A percentile compares a stretch with the other conserved stretches of the same genome.
These are phyloP conservation scores for Pholiota conissans DNA, from an alignment of 768 basidiomycete species.

Conservation along the genomic window DNA sequence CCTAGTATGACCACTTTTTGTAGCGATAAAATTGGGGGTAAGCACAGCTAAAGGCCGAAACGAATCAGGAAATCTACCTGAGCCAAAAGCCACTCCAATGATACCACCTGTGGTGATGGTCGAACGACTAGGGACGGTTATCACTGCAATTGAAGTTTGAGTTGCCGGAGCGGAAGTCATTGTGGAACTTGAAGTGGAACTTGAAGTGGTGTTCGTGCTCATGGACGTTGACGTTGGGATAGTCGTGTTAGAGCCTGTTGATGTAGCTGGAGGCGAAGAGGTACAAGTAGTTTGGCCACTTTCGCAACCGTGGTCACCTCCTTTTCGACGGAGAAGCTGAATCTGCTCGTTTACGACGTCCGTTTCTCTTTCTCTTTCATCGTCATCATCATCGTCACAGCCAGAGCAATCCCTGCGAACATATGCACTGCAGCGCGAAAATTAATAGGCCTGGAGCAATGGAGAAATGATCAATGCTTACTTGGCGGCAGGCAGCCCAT, in stretches of 20 bases:
- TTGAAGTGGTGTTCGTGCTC: neutral
- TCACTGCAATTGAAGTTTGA: neutral
- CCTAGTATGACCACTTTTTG: constrained; percentile 20
- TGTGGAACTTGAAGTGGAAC: neutral
- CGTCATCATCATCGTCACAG: neutral
- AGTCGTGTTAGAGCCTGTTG: neutral
- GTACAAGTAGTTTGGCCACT: neutral
- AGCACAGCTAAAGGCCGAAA: neutral
- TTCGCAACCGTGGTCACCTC: neutral
- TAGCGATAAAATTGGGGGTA: neutral
- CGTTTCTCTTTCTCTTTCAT: neutral
- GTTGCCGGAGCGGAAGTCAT: neutral
- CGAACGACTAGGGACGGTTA: neutral
- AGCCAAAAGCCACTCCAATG: constrained; percentile 14
- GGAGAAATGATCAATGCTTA: neutral
- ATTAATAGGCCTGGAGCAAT: neutral
- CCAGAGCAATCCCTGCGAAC: neutral
- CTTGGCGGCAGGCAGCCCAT: constrained; percentile 6
- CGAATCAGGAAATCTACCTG: constrained; percentile 7
- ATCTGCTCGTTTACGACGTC: neutral
- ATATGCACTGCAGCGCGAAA: neutral
- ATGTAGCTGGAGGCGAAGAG: neutral
- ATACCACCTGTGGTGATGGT: constrained; percentile 5
- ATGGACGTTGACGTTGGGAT: neutral
- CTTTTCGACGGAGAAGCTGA: neutral